Evolutionary conservation across 441 rosid genomes (phyloP), one percentile per base, ranked within the genome.

Genomic region (Brassica balearica): DNA sequence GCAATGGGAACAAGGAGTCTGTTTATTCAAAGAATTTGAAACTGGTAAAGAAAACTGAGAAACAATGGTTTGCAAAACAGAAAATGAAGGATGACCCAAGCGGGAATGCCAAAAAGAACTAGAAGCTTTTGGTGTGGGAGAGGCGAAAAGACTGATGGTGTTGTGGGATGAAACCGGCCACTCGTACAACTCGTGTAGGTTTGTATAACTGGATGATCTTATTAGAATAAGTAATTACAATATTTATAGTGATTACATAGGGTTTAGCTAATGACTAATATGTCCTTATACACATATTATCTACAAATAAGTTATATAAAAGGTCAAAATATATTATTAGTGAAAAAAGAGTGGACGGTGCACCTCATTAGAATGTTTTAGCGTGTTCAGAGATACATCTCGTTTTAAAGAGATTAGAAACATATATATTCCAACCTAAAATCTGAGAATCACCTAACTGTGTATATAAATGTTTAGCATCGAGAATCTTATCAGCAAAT

Each of bases 361-460:
- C 48, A 79, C 67, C 82, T 74, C 75, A 12, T 41, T 12, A 8
- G 53, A 38, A 38, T 69, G 36, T 38, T 68, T 68, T 62, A 63
- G 29, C 43, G 67, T 68, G 75, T 68, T 68, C 8, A 15, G 8
- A 32, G 53, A 32, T 60, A 64, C 69, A 23, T 27, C 12, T 73
- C 74, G 51, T 73, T 67, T 46, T 73, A 60, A 43, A 5, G 12
- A 27, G 9, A 46, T 14, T 53, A 53, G 6, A 9, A 73, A 23
- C 7, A 10, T 1, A 17, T n/a, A 48, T 38, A 2, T 79, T 74
- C 71, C 17, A 69, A 79, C 75, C 78, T 36, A 74, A 61, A 73
- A 53, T 62, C 48, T 25, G 36, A 67, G 9, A 23, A 20, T 25
- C 32, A 68, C 78, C 78, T 71, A 73, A 61, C 77, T 12, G 36